Percentiles rank a stretch among this genome's conserved stretches.
phyloP scores from a whole-genome alignment of 371 early-diverging fungal genomes.

The Apophysomyces ossiformis region DNA sequence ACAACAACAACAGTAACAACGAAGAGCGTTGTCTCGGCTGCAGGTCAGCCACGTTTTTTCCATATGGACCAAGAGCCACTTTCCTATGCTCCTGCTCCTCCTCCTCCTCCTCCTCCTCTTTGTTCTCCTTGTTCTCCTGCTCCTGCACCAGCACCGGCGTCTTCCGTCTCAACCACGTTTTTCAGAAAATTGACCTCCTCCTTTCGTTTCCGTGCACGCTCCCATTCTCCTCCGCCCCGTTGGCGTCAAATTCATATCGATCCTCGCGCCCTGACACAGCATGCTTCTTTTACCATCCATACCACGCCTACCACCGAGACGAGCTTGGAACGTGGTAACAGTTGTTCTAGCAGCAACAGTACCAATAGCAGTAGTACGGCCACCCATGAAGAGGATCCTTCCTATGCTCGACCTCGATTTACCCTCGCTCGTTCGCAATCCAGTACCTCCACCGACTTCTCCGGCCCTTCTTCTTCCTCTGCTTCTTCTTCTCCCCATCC shows the following conservation, averaged over 20 bases:
- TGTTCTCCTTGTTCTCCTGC: too few species aligned
- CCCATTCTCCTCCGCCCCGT: constrained; percentile 28
- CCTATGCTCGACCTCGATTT: not conserved
- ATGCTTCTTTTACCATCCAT: too few species aligned
- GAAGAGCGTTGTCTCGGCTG: not conserved
- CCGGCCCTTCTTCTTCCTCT: constrained; percentile 1
- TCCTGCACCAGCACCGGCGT: too few species aligned
- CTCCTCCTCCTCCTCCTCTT: not conserved
- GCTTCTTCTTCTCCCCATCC: constrained; percentile 2
- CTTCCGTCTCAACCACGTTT: constrained; percentile 6
- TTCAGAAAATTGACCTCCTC: constrained; percentile 22
- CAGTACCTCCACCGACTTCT: constrained; percentile 6
- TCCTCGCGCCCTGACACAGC: constrained; percentile 15
- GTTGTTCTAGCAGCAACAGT: constrained; percentile 18
- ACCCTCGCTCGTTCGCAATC: constrained; percentile 7
- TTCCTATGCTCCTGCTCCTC: not conserved
- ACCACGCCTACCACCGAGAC: constrained; percentile 5
- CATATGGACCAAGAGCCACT: not conserved
- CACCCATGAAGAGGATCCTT: not conserved
- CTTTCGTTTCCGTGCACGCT: constrained; percentile 25
- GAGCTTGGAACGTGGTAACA: constrained; percentile 24
- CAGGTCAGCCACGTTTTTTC: constrained; percentile 10
- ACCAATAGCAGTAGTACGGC: constrained; percentile 7
- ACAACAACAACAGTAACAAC: constrained; percentile 7
- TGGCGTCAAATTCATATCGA: constrained; percentile 32